A percentile compares a stretch with the other conserved stretches of the same genome.
Evolutionary conservation across 2,329 filamentous ascomycete species (phyloP).

Genomic region (Diplocarpon rosae): DNA sequence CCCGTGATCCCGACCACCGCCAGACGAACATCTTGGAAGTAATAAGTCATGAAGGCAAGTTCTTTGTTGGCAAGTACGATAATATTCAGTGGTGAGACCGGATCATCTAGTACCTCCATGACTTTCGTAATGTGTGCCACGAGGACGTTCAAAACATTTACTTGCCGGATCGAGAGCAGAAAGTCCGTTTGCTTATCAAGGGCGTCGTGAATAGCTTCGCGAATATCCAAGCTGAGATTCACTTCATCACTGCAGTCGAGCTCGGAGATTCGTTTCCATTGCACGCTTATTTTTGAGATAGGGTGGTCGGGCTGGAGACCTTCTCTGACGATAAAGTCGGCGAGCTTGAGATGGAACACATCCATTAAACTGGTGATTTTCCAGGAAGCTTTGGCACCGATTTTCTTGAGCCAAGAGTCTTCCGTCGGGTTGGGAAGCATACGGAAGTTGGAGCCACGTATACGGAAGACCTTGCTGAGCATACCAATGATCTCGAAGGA

Average conservation of each 20-base stretch:
- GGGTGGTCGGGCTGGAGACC: constrained; percentile 3
- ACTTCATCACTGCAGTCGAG: constrained; percentile 16
- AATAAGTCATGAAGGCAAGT: constrained; percentile 39
- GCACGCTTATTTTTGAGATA: constrained; percentile 10
- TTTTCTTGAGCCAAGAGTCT: constrained; percentile 39
- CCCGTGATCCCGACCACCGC: constrained; percentile 30
- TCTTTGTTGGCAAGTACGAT: constrained; percentile 37
- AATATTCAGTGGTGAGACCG: constrained; percentile 25
- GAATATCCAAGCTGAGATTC: constrained; percentile 14
- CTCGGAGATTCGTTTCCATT: constrained; percentile 15
- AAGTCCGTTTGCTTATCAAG: constrained; percentile 18
- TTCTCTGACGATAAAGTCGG: constrained; percentile 8
- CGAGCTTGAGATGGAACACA: constrained; percentile 22
- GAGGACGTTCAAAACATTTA: constrained; percentile 18
- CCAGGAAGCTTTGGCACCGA: constrained; percentile 21
- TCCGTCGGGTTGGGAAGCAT: constrained; percentile 46
- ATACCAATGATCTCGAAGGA: constrained; percentile 49
- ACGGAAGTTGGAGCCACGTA: constrained; percentile 38
- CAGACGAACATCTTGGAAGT: constrained; percentile 36
- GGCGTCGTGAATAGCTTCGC: constrained; percentile 23
- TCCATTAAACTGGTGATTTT: constrained; percentile 22
- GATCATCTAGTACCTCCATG: constrained; percentile 36
- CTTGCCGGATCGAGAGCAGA: constrained; percentile 15
- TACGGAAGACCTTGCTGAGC: constrained; percentile 40
- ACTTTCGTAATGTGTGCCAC: constrained; percentile 21